These are phyloP conservation scores for Neocallimastix lanati DNA, from an alignment of 192 early-diverging fungal genomes.

Conservation along the genomic window DNA sequence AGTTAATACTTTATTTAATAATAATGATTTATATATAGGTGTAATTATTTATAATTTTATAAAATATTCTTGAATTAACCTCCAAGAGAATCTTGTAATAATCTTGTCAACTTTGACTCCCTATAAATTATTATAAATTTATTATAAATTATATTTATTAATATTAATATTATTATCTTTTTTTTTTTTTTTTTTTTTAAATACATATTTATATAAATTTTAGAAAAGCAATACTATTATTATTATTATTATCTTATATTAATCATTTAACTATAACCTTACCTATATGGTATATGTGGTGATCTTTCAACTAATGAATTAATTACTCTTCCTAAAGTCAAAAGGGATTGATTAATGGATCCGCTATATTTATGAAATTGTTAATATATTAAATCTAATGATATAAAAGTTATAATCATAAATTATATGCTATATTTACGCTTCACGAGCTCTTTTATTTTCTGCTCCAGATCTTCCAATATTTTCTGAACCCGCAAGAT, in stretches of 20 bases:
- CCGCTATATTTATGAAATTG: neutral
- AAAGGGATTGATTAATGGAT: constrained; percentile 13
- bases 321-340: constrained; percentile 55
- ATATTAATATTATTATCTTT: too few relatives aligned
- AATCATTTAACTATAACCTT: too few relatives aligned
- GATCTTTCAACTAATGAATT: constrained; percentile 36
- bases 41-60: too few relatives aligned
- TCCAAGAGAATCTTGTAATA: constrained; percentile 78
- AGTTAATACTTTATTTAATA: neutral
- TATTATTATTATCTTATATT: too few relatives aligned
- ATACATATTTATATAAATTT: too few relatives aligned
- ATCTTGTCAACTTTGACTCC: constrained; percentile 70
- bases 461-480: constrained; percentile 79
- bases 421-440: constrained; percentile 51
- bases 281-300: constrained; percentile 42
- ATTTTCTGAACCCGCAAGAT: constrained; percentile 88
- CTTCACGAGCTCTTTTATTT: constrained; percentile 60
- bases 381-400: neutral
- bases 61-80: neutral
- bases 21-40: neutral
- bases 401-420: too few relatives aligned
- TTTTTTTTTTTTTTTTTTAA: too few relatives aligned
- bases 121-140: constrained; percentile 8
- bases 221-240: too few relatives aligned
- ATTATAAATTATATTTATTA: too few relatives aligned